Conservation (phyloP, 192 early-diverging fungal genomes). For the Cetraspora pellucida region DNA sequence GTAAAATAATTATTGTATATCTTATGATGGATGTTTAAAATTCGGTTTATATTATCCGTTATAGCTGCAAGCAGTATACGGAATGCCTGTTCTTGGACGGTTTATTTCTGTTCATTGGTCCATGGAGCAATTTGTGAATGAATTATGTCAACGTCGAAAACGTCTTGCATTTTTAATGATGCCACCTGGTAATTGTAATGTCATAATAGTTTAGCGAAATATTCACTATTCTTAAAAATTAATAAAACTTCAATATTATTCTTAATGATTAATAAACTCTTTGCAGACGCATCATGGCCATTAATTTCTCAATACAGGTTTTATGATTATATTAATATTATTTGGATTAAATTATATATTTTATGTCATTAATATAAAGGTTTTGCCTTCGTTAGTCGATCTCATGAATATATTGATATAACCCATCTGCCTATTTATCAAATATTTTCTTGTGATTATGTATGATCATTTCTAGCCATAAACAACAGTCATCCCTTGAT, state of each 20-base stretch:
- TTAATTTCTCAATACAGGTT: constrained; percentile 72
- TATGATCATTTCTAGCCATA: constrained; percentile 25
- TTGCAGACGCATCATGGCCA: constrained; percentile 74
- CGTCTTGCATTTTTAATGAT: constrained; percentile 56
- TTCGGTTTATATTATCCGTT: background rate
- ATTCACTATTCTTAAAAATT: no score
- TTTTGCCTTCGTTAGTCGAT: constrained; percentile 33
- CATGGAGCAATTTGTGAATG: constrained; percentile 58
- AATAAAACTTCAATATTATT: no score
- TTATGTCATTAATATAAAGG: background rate
- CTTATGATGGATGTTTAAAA: background rate
- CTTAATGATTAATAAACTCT: background rate
- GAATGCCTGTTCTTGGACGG: constrained; percentile 47
- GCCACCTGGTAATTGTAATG: constrained; percentile 47
- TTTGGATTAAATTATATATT: background rate
- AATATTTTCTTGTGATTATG: constrained; percentile 50
- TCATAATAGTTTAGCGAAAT: background rate
- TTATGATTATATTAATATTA: constrained; percentile 47
- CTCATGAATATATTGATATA: constrained; percentile 49
- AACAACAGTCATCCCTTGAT: background rate
- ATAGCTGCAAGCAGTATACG: constrained; percentile 59
- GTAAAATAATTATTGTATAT: background rate
- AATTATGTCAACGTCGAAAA: constrained; percentile 54
- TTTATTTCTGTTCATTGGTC: constrained; percentile 62
- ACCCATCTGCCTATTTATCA: constrained; percentile 41